These are phyloP conservation scores for Hypomyces rosellus DNA, from an alignment of 2,329 filamentous ascomycete genomes.

Conservation along the genomic window DNA sequence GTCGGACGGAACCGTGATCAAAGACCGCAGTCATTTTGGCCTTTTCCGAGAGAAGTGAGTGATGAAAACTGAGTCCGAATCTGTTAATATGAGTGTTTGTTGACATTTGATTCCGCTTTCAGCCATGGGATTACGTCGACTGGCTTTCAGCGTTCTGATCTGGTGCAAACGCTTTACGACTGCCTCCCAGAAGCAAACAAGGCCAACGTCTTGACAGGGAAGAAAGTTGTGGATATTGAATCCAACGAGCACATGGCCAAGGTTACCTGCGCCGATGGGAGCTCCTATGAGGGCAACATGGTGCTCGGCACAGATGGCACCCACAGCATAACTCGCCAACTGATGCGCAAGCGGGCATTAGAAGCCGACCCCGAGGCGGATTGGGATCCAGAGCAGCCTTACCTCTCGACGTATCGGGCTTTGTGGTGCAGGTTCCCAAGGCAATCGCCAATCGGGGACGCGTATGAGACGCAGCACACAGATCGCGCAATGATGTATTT, in stretches of 20 bases:
- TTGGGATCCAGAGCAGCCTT: constrained; percentile 24
- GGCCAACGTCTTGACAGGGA: constrained; percentile 22
- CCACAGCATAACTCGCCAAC: constrained; percentile 29
- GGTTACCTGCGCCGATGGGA: constrained; percentile 28
- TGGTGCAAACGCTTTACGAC: constrained; percentile 28
- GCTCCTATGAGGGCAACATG: constrained; percentile 26
- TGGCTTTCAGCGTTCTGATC: constrained; percentile 29
- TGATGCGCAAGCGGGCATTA: constrained; percentile 28
- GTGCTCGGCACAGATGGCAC: constrained; percentile 38
- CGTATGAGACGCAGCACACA: constrained; percentile 26
- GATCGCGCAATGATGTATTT: constrained; percentile 23
- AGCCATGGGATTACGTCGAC: constrained; percentile 21
- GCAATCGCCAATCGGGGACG: constrained; percentile 16
- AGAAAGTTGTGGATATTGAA: constrained; percentile 19
- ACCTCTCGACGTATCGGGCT: constrained; percentile 25
- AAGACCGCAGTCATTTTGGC: too few relatives aligned
- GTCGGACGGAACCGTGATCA: too few relatives aligned
- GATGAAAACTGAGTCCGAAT: constrained; percentile 13
- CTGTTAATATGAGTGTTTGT: too few relatives aligned
- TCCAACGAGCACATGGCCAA: constrained; percentile 18
- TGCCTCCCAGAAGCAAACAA: constrained; percentile 20
- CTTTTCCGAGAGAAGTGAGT: constrained; percentile 18
- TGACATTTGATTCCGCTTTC: not conserved
- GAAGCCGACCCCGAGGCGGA: constrained; percentile 4
- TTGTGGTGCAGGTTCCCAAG: constrained; percentile 29